A percentile compares a stretch with the other conserved stretches of the same genome.
Evolutionary conservation across 345 rosid species (phyloP).

Genomic region (Balakata baccata): DNA sequence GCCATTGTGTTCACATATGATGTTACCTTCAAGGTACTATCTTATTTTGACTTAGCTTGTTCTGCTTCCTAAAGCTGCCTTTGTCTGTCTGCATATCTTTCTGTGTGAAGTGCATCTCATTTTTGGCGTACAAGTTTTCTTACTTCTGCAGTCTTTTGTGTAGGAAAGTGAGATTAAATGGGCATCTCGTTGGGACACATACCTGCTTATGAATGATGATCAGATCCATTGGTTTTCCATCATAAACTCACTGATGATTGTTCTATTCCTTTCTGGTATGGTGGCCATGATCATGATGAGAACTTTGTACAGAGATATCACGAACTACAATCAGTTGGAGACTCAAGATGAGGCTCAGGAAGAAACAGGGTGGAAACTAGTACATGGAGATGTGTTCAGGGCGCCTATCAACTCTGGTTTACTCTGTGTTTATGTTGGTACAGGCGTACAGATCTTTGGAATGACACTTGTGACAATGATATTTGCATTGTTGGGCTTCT

Average conservation of each 20-base stretch:
- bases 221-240: constrained; percentile 99
- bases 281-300: constrained; percentile 99
- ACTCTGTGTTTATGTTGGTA: constrained; percentile 87
- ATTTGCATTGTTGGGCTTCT: constrained; percentile 86
- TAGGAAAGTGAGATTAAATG: constrained; percentile 95
- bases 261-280: constrained; percentile 96
- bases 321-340: constrained; percentile 93
- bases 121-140: constrained; percentile 1
- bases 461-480: constrained; percentile 98
- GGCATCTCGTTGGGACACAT: constrained; percentile 99
- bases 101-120: constrained; percentile 7
- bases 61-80: background rate
- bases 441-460: constrained; percentile 87
- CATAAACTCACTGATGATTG: constrained; percentile 94
- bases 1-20: constrained; percentile 88
- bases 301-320: constrained; percentile 86
- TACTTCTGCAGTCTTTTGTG: constrained; percentile 1
- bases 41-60: background rate
- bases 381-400: constrained; percentile 93
- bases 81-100: background rate
- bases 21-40: constrained; percentile 74
- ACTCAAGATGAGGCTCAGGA: constrained; percentile 99
- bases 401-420: constrained; percentile 77
- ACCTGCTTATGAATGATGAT: constrained; percentile 96
- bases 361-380: constrained; percentile 99